Evolutionary conservation across 164 flowering plant species (phyloP).

Genomic region (Vitis amurensis): DNA sequence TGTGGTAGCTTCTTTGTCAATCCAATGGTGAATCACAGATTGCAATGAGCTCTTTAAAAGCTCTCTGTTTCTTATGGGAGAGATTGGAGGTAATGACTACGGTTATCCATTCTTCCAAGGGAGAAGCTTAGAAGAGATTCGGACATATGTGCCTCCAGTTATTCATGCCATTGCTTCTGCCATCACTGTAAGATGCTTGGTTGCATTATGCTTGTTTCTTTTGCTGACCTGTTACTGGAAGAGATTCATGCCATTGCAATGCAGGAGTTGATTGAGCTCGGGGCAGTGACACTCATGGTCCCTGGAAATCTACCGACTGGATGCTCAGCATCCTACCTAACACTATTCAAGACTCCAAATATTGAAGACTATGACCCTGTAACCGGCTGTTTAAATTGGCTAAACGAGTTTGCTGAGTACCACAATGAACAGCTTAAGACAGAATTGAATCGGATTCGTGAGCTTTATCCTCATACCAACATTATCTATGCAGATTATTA

Average conservation of each 20-base stretch:
- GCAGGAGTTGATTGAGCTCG: constrained; percentile 36
- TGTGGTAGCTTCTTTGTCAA: background rate
- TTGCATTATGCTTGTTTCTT: background rate
- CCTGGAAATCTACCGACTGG: constrained; percentile 45
- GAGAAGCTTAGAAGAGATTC: constrained; percentile 3
- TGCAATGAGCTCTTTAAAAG: constrained; percentile 1
- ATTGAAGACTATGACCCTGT: constrained; percentile 27
- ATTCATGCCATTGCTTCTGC: constrained; percentile 1
- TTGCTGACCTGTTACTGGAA: background rate
- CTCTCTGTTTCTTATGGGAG: constrained; percentile 12
- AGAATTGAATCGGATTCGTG: constrained; percentile 21
- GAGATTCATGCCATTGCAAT: background rate
- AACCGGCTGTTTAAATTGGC: constrained; percentile 37
- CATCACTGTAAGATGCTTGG: background rate
- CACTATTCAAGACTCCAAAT: constrained; percentile 8
- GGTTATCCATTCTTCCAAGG: background rate
- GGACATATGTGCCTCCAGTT: constrained; percentile 4
- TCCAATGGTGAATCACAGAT: background rate
- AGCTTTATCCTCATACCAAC: constrained; percentile 25
- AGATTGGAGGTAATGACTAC: constrained; percentile 22
- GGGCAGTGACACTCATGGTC: constrained; percentile 31
- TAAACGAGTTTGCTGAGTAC: constrained; percentile 28
- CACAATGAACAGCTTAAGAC: constrained; percentile 32
- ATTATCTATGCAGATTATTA: constrained; percentile 54
- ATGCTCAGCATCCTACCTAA: constrained; percentile 24